These are phyloP conservation scores for Plasmodium yoelii DNA, from an alignment of 169 alveolate species.

Conservation along the genomic window DNA sequence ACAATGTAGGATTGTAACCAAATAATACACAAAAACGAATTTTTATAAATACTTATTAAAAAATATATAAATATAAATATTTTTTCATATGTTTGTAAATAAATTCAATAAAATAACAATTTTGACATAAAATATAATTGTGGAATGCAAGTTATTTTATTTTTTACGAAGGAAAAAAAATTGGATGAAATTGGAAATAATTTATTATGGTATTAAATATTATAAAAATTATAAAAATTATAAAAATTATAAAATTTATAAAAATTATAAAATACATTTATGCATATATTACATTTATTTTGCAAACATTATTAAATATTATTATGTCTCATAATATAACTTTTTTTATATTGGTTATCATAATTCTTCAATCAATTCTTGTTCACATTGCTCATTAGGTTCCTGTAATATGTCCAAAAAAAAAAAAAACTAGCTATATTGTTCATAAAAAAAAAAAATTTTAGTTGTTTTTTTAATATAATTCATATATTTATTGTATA, in stretches of 20 bases:
- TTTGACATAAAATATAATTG: background rate
- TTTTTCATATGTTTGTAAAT: background rate
- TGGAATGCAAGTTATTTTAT: background rate
- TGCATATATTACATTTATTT: background rate
- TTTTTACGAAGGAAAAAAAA: background rate
- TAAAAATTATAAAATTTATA: background rate
- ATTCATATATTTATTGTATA: background rate
- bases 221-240: background rate
- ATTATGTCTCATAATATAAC: background rate
- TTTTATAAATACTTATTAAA: background rate
- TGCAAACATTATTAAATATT: slow-evolving; percentile 14
- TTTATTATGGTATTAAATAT: background rate
- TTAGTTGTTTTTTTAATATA: background rate
- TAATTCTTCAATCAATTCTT: slow-evolving; percentile 51
- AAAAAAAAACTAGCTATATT: slow-evolving; percentile 19
- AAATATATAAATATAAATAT: background rate
- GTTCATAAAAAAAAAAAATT: background rate
- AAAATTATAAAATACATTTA: too few species aligned
- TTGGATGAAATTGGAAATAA: background rate
- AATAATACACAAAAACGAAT: background rate
- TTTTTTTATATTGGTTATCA: background rate
- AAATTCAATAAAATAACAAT: slow-evolving; percentile 5
- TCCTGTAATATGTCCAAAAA: slow-evolving; percentile 52
- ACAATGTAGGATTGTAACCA: background rate
- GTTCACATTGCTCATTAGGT: slow-evolving; percentile 13